Evolutionary conservation across 768 basidiomycete genomes (phyloP), one percentile per base, ranked within the genome.

Genomic region (Vararia minispora): DNA sequence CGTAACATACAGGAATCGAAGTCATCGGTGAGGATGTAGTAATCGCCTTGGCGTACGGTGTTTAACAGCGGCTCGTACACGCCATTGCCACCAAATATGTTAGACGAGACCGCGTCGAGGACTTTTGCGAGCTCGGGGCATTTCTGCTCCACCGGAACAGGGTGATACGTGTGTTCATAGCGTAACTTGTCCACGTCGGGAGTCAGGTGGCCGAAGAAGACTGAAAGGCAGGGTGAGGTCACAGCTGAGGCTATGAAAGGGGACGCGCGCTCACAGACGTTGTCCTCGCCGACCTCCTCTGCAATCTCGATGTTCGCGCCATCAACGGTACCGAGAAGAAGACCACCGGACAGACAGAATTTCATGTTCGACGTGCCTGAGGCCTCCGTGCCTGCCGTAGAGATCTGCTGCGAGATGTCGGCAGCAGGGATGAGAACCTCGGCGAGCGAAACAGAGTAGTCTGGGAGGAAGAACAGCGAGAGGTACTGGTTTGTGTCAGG

Each of bases 281-380:
- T 88, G 52, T 72, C 77, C 54, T 90, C 87, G 22, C 92, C 94
- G 33, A 90, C 81, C 57, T 95, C 91, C 53, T 97, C 89, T 4
- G 88, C 91, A 47, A 98, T 97, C 64, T 97, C 92, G 42, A 90
- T 89, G 52, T 89, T 92, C 14, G 94, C 94, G 39, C 94, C 94
- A 60, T 99, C 76, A 41, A 86, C 84, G 21, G 89, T 90, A 32
- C 88, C 90, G 33, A 92, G 59, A 11, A 97, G 64, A 33, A 97
- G 63, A 16, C 89, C 91, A 26, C 94, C 94, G 50, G 90, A 91
- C 36, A 94, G 56, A 50, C 84, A 85, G 61, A 97, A 89, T 59
- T 84, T 85, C 81, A 86, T 84, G 62, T 85, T 87, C 6, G 78
- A 83, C 28, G 81, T 83, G 24, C 79, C 81, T 2, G 75, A 77